Evolutionary conservation across 345 rosid species (phyloP).

Genomic region (Citrus cavaleriei): DNA sequence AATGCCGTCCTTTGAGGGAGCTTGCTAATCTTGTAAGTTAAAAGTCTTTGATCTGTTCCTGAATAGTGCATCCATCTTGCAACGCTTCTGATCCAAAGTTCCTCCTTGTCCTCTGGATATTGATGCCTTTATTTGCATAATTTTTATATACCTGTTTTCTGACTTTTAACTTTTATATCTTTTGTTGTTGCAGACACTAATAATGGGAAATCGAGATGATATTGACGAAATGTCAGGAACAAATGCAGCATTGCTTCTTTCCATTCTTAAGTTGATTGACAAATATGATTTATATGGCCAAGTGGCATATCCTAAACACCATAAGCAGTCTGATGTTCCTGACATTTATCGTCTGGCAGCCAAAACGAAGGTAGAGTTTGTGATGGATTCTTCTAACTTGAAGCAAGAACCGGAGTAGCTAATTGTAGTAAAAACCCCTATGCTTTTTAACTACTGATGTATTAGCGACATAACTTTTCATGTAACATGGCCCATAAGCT

Average conservation of each 20-base stretch:
- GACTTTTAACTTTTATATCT: not conserved
- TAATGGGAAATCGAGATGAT: conserved; percentile 80
- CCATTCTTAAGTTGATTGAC: conserved; percentile 70
- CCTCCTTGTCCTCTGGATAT: not conserved
- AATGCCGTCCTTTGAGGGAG: conserved; percentile 64
- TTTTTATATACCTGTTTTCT: not conserved
- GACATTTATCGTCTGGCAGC: conserved; percentile 77
- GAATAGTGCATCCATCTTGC: not conserved
- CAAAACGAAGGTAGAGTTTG: conserved; percentile 57
- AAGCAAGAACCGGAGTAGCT: not conserved
- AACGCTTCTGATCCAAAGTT: not conserved
- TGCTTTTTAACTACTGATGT: not conserved
- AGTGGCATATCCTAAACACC: conserved; percentile 85
- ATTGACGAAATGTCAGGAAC: conserved; percentile 73
- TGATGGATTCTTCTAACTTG: not conserved
- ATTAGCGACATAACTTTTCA: not conserved
- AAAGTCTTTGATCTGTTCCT: not conserved
- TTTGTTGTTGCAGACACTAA: conserved; percentile 51
- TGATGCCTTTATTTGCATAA: too few species aligned
- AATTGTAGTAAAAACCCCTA: not conserved
- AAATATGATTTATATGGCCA: conserved; percentile 77
- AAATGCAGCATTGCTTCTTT: conserved; percentile 61
- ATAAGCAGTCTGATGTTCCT: conserved; percentile 75
- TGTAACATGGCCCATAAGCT: not conserved
- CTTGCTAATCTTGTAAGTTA: conserved; percentile 73